Conservation (phyloP, 176 grass and related monocot species). For the Avena insularis region DNA sequence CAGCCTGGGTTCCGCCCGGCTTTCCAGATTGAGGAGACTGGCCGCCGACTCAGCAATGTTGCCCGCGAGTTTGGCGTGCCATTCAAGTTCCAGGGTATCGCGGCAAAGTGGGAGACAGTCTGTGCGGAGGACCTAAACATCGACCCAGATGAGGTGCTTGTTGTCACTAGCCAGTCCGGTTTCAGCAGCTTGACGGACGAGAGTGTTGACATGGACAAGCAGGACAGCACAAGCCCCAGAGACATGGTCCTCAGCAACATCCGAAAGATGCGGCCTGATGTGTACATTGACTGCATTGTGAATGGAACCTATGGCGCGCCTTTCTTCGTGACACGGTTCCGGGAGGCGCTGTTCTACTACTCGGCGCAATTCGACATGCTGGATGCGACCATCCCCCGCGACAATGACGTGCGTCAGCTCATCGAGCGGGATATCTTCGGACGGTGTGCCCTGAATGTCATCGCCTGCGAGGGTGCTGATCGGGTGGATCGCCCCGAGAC, state of each 20-base stretch:
- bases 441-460: conserved; percentile 22
- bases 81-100: conserved; percentile 44
- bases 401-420: conserved; percentile 34
- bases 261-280: conserved; percentile 40
- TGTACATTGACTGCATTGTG: conserved; percentile 31
- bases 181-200: conserved; percentile 48
- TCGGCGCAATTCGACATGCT: conserved; percentile 40
- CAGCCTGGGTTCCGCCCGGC: conserved; percentile 62
- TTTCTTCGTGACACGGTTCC: conserved; percentile 56
- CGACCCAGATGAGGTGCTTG: conserved; percentile 43
- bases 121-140: conserved; percentile 35
- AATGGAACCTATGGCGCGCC: conserved; percentile 46
- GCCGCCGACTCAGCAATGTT: conserved; percentile 42
- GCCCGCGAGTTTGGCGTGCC: conserved; percentile 43
- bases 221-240: conserved; percentile 31
- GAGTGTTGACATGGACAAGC: not conserved
- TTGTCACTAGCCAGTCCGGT: conserved; percentile 17
- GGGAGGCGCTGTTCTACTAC: conserved; percentile 49
- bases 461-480: conserved; percentile 60
- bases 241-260: conserved; percentile 45
- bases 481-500: conserved; percentile 58
- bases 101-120: conserved; percentile 31
- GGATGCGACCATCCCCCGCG: conserved; percentile 45
- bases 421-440: conserved; percentile 48
- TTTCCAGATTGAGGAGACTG: conserved; percentile 52